Evolutionary conservation across 1,139 yeast species (phyloP).

Genomic region (Debaryomycetaceae sp.): DNA sequence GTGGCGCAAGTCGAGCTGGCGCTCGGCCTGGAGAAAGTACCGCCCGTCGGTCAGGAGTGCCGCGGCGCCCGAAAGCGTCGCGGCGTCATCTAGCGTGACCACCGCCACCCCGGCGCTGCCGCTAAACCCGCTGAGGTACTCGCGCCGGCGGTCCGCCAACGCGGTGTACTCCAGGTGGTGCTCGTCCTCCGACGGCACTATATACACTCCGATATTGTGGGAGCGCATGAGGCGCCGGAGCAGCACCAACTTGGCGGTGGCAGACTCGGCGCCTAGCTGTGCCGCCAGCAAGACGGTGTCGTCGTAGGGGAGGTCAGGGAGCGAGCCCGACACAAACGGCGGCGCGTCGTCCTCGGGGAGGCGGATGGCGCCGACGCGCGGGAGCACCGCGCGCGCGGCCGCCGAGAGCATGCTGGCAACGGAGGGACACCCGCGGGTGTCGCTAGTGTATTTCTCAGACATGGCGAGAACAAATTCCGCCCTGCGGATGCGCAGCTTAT

Average conservation of each 20-base stretch:
- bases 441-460: too few species aligned
- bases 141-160: slow-evolving; percentile 47
- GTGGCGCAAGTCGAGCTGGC: slow-evolving; percentile 28
- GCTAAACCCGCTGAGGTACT: slow-evolving; percentile 48
- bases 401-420: too few species aligned
- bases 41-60: slow-evolving; percentile 56
- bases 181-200: slow-evolving; percentile 58
- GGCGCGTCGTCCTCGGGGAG: slow-evolving; percentile 20
- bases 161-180: slow-evolving; percentile 56
- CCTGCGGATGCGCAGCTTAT: too few species aligned
- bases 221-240: slow-evolving; percentile 40
- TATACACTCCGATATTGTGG: slow-evolving; percentile 44
- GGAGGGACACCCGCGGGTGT: too few species aligned
- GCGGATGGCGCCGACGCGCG: too few species aligned
- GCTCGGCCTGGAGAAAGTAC: slow-evolving; percentile 47
- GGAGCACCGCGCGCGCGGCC: too few species aligned
- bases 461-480: too few species aligned
- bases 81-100: slow-evolving; percentile 36
- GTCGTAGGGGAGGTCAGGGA: slow-evolving; percentile 26
- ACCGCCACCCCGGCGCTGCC: slow-evolving; percentile 58
- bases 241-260: slow-evolving; percentile 22
- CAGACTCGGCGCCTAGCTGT: slow-evolving; percentile 7
- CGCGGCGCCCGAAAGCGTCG: slow-evolving; percentile 31
- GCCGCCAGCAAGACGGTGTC: slow-evolving; percentile 10
- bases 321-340: slow-evolving; percentile 7